These are phyloP conservation scores for Mycena floridula DNA, from an alignment of 768 basidiomycete species.

Conservation along the genomic window DNA sequence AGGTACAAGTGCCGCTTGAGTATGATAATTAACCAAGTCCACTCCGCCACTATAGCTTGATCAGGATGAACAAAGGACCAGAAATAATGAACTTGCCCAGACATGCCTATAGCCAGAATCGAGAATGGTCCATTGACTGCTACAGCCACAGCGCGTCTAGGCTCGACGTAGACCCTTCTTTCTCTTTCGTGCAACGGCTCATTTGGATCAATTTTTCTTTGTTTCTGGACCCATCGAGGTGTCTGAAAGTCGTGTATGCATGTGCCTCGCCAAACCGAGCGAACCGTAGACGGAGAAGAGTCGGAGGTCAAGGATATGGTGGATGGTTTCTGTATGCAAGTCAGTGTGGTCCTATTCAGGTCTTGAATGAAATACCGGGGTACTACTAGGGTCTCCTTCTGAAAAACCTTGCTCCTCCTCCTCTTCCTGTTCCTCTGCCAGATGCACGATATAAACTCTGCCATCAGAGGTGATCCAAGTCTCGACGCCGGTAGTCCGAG, in stretches of 20 bases:
- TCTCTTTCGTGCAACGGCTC: conserved; percentile 22
- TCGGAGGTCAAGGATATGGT: too few species aligned
- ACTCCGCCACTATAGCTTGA: conserved; percentile 52
- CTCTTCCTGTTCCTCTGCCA: conserved; percentile 38
- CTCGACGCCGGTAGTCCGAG: conserved; percentile 56
- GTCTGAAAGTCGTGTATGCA: conserved; percentile 73
- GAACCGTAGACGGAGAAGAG: too few species aligned
- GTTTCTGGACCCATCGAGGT: conserved; percentile 79
- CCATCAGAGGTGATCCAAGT: conserved; percentile 86
- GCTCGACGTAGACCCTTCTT: conserved; percentile 47
- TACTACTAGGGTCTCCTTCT: conserved; percentile 2
- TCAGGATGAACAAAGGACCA: background rate
- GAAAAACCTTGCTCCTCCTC: conserved; percentile 5
- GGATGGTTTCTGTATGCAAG: background rate
- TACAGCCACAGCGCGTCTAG: conserved; percentile 55
- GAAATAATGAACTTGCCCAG: conserved; percentile 35
- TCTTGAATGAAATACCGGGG: too few species aligned
- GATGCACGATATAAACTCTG: conserved; percentile 69
- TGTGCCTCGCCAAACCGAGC: conserved; percentile 76
- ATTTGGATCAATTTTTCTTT: conserved; percentile 47
- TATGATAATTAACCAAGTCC: conserved; percentile 64
- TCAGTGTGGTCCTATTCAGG: background rate
- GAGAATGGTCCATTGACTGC: conserved; percentile 80
- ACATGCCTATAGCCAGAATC: conserved; percentile 73
- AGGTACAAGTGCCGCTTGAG: conserved; percentile 49